Evolutionary conservation across 176 grass and related monocot species (phyloP).

Genomic region (Luzula sylvatica): DNA sequence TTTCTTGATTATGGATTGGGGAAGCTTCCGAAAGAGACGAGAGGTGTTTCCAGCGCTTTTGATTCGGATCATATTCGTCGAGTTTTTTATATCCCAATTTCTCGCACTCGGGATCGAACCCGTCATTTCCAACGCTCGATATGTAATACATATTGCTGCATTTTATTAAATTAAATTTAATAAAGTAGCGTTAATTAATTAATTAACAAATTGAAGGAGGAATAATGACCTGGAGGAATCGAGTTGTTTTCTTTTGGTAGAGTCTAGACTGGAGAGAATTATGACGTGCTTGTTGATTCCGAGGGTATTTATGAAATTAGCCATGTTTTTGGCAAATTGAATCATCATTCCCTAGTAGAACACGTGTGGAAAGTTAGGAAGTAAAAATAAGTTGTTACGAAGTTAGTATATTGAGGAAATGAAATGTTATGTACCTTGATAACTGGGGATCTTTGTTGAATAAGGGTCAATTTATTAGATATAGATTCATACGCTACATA

Average conservation of each 20-base stretch:
- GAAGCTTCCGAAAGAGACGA: conserved; percentile 39
- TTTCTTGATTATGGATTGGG: background rate
- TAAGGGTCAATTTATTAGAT: conserved; percentile 42
- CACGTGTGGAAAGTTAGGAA: background rate
- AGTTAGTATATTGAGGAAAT: background rate
- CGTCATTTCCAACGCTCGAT: conserved; percentile 59
- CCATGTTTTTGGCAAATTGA: conserved; percentile 80
- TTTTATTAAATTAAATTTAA: conserved; percentile 13
- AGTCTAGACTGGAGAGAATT: conserved; percentile 91
- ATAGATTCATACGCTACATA: conserved; percentile 74
- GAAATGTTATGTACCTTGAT: conserved; percentile 37
- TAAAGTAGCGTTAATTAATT: background rate
- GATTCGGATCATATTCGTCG: conserved; percentile 61
- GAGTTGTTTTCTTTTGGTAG: conserved; percentile 66
- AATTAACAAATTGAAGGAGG: background rate
- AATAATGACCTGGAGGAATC: conserved; percentile 63
- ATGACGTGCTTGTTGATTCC: conserved; percentile 58
- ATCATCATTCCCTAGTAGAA: conserved; percentile 66
- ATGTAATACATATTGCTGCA: conserved; percentile 74
- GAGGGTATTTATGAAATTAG: conserved; percentile 40
- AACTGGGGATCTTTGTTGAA: conserved; percentile 91
- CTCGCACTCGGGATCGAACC: conserved; percentile 58
- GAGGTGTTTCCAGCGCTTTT: conserved; percentile 56
- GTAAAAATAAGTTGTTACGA: background rate
- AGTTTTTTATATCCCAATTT: conserved; percentile 75